phyloP scores from a whole-genome alignment of 2,329 filamentous ascomycete genomes.

The Colletotrichum brevisporum region DNA sequence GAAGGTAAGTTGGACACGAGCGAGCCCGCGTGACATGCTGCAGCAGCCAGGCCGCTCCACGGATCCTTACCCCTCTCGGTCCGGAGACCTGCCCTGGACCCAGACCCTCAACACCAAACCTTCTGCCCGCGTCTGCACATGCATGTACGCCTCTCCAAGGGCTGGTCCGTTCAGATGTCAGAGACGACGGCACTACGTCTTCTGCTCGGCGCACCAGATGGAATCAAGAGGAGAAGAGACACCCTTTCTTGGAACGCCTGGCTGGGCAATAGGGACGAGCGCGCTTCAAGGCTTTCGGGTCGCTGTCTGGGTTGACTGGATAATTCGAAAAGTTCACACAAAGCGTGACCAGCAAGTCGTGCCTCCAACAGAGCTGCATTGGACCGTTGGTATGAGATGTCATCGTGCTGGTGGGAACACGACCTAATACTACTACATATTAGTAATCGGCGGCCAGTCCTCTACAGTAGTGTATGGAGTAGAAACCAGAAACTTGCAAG shows the following conservation, averaged over 20 bases:
- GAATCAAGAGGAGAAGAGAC: background rate
- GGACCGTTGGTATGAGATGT: background rate
- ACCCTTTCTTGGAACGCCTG: background rate
- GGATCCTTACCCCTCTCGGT: constrained; percentile 37
- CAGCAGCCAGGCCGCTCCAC: constrained; percentile 30
- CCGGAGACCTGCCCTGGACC: constrained; percentile 36
- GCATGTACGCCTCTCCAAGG: constrained; percentile 10
- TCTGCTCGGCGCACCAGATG: background rate
- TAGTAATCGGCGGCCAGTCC: constrained; percentile 1
- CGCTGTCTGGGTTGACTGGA: background rate
- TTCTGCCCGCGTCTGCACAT: constrained; percentile 34
- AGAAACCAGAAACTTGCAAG: constrained; percentile 11
- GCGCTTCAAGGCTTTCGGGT: background rate
- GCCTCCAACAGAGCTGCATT: background rate
- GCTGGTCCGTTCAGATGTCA: constrained; percentile 16
- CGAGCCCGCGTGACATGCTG: constrained; percentile 36
- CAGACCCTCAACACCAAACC: constrained; percentile 31
- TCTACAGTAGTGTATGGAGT: constrained; percentile 6
- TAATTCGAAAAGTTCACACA: background rate
- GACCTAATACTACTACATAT: constrained; percentile 13
- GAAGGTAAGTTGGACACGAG: constrained; percentile 23
- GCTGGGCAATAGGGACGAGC: background rate
- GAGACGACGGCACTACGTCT: constrained; percentile 7
- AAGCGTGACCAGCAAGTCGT: background rate
- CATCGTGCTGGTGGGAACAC: constrained; percentile 17